Conservation (phyloP, 495 filamentous ascomycete species). For the Lindgomyces ingoldianus region DNA sequence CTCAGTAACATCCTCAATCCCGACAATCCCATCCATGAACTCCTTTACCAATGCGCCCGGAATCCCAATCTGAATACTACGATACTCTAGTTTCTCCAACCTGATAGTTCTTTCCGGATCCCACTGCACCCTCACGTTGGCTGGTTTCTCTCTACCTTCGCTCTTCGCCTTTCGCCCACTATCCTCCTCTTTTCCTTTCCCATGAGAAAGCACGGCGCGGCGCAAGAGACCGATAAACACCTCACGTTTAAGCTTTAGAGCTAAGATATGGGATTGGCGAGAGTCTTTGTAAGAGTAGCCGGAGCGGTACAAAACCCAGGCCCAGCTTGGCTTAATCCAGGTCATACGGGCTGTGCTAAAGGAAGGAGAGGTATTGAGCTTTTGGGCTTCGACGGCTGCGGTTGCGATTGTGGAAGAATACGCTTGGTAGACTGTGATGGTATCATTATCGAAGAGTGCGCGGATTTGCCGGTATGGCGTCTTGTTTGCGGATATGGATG, state of each 20-base stretch:
- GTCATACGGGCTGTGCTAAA: conserved; percentile 62
- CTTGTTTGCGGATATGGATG: not conserved
- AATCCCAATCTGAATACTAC: conserved; percentile 65
- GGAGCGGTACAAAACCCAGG: conserved; percentile 62
- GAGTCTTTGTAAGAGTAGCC: conserved; percentile 38
- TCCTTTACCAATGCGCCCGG: conserved; percentile 45
- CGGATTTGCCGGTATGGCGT: conserved; percentile 58
- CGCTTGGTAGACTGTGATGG: conserved; percentile 66
- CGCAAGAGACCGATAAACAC: conserved; percentile 18
- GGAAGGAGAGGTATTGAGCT: conserved; percentile 53
- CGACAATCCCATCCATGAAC: conserved; percentile 56
- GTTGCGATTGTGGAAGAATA: conserved; percentile 57
- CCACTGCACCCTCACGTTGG: conserved; percentile 61
- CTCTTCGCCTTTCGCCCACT: conserved; percentile 34
- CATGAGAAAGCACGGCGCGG: conserved; percentile 21
- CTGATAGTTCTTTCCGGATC: conserved; percentile 58
- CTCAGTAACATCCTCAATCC: conserved; percentile 61
- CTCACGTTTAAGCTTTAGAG: conserved; percentile 24
- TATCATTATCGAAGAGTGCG: conserved; percentile 50
- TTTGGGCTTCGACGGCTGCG: conserved; percentile 55
- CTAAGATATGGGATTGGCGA: conserved; percentile 29
- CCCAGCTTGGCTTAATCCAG: conserved; percentile 67
- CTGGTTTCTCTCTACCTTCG: conserved; percentile 41
- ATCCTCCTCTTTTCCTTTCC: conserved; percentile 39
- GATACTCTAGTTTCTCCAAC: conserved; percentile 49